These are phyloP conservation scores for Hymenoscyphus albidus DNA, from an alignment of 2,329 filamentous ascomycete genomes.

Conservation along the genomic window DNA sequence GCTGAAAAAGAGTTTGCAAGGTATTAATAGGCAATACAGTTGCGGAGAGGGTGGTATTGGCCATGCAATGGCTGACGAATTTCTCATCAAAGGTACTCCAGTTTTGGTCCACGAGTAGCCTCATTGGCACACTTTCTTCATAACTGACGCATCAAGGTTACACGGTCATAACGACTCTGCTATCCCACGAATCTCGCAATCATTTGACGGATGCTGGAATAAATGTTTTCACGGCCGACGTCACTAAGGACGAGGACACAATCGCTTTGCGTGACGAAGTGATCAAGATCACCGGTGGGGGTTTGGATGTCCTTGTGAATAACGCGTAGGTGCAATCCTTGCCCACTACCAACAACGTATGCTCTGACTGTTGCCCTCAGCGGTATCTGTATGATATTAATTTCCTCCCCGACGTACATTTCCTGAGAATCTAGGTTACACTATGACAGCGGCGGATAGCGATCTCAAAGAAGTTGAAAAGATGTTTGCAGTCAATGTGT, in stretches of 20 bases:
- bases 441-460: conserved; percentile 34
- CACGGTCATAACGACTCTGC: conserved; percentile 38
- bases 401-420: not conserved
- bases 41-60: conserved; percentile 15
- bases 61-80: conserved; percentile 9
- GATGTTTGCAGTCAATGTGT: conserved; percentile 34
- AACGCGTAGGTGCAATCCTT: conserved; percentile 33
- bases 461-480: conserved; percentile 25
- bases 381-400: not conserved
- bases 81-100: not conserved
- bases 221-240: conserved; percentile 37
- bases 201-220: conserved; percentile 25
- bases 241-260: conserved; percentile 35
- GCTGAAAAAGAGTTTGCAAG: not conserved
- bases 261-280: conserved; percentile 33
- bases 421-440: conserved; percentile 24
- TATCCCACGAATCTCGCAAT: conserved; percentile 33
- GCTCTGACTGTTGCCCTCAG: not conserved
- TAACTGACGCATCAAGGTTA: conserved; percentile 22
- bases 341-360: conserved; percentile 19
- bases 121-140: not conserved
- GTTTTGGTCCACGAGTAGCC: no score
- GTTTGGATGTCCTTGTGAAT: conserved; percentile 42
- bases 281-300: conserved; percentile 34
- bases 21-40: not conserved